Percentiles rank a stretch among this genome's conserved stretches.
phyloP scores from a whole-genome alignment of 2,329 filamentous ascomycete species.

The Penicillium sp. region DNA sequence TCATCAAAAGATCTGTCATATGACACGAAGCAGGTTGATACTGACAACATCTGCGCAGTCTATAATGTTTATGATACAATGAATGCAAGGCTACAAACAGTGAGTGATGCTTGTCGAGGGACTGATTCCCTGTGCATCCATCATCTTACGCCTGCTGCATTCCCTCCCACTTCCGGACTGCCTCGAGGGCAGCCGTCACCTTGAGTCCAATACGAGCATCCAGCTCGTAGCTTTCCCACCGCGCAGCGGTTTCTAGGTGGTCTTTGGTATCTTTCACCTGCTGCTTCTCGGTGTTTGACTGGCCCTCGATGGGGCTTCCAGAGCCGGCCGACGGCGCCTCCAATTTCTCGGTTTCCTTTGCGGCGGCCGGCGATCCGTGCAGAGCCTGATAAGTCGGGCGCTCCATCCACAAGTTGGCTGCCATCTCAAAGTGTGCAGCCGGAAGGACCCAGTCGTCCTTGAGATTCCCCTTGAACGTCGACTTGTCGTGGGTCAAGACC shows the following conservation, averaged over 20 bases:
- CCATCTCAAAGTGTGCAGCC: slow-evolving; percentile 81
- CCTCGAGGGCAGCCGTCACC: slow-evolving; percentile 47
- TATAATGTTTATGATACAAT: no score
- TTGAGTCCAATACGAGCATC: slow-evolving; percentile 56
- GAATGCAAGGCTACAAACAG: background rate
- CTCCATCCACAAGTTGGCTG: slow-evolving; percentile 75
- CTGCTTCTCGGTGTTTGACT: slow-evolving; percentile 40
- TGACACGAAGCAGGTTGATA: no score
- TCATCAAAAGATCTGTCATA: no score
- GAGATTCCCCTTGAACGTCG: slow-evolving; percentile 51
- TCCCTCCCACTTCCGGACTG: slow-evolving; percentile 45
- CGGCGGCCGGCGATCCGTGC: slow-evolving; percentile 19
- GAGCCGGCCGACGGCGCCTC: background rate
- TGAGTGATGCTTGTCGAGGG: background rate
- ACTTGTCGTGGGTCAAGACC: slow-evolving; percentile 59
- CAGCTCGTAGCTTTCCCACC: slow-evolving; percentile 61
- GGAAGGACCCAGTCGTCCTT: slow-evolving; percentile 64
- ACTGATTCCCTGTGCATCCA: background rate
- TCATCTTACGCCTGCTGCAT: no score
- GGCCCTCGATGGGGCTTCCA: background rate
- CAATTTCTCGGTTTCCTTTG: slow-evolving; percentile 5
- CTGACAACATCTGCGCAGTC: no score
- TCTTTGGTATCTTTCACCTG: slow-evolving; percentile 53
- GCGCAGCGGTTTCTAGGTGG: slow-evolving; percentile 56
- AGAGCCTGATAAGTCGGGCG: slow-evolving; percentile 41